Conservation (phyloP, 2,329 filamentous ascomycete species). For the Ustilaginoidea virens region DNA sequence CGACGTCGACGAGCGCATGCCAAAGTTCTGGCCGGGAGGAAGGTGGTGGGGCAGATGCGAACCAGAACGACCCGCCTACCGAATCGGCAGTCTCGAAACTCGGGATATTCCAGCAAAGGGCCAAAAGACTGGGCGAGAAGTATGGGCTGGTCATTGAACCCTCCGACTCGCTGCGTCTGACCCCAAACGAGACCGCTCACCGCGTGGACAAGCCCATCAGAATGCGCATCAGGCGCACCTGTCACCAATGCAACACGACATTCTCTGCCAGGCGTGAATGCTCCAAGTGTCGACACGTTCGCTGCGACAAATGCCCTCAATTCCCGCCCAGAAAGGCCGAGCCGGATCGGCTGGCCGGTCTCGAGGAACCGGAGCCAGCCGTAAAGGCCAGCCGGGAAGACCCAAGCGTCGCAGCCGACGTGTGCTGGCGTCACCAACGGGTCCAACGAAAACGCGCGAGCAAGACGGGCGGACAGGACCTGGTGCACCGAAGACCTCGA, state of each 20-base stretch:
- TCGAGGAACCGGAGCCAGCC: conserved; percentile 32
- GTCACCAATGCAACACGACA: conserved; percentile 63
- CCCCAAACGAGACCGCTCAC: conserved; percentile 36
- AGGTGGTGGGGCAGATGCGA: conserved; percentile 9
- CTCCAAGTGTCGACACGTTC: conserved; percentile 58
- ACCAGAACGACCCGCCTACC: no score
- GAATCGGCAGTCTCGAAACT: conserved; percentile 28
- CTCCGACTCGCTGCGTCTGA: conserved; percentile 33
- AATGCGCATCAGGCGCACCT: conserved; percentile 63
- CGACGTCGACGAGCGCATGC: conserved; percentile 8
- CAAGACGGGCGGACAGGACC: conserved; percentile 51
- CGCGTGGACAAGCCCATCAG: conserved; percentile 63
- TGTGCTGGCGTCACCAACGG: conserved; percentile 27
- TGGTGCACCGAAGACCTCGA: conserved; percentile 54
- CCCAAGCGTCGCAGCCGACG: conserved; percentile 35
- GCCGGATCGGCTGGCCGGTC: conserved; percentile 35
- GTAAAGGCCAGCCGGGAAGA: conserved; percentile 42
- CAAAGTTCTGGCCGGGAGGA: no score
- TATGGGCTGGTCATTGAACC: conserved; percentile 41
- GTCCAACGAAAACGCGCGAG: conserved; percentile 46
- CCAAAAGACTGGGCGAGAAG: conserved; percentile 36
- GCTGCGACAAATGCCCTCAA: conserved; percentile 68
- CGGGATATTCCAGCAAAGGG: conserved; percentile 39
- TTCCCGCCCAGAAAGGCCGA: conserved; percentile 52
- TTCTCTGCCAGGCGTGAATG: conserved; percentile 65